Conservation (phyloP, 78 protist genomes). For the Dictyostelium purpureum region DNA sequence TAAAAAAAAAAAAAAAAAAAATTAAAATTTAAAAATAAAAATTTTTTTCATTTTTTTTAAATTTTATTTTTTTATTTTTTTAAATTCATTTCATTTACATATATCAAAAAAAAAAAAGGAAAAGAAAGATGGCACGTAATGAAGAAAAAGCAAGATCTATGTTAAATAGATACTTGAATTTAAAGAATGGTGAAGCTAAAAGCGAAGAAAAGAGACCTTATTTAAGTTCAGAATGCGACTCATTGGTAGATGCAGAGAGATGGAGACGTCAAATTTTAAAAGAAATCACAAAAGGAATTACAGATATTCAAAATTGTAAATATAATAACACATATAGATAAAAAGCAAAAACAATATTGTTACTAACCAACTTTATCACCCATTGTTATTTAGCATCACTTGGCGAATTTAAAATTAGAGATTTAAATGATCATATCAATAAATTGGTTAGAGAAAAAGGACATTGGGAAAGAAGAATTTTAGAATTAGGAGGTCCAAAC, state of each 20-base stretch:
- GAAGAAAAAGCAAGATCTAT: slow-evolving; percentile 96
- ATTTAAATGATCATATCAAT: slow-evolving; percentile 97
- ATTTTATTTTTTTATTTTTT: neutral
- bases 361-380: neutral
- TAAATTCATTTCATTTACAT: neutral
- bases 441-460: slow-evolving; percentile 89
- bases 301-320: slow-evolving; percentile 92
- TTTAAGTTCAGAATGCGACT: slow-evolving; percentile 77
- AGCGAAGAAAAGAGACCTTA: slow-evolving; percentile 77
- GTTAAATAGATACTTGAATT: slow-evolving; percentile 89
- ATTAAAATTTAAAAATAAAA: neutral
- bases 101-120: neutral
- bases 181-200: slow-evolving; percentile 53
- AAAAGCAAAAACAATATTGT: neutral
- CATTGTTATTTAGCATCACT: slow-evolving; percentile 64
- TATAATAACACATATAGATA: neutral
- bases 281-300: slow-evolving; percentile 88
- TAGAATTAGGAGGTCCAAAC: slow-evolving; percentile 95
- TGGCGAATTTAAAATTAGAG: slow-evolving; percentile 94
- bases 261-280: slow-evolving; percentile 90
- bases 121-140: slow-evolving; percentile 93
- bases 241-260: slow-evolving; percentile 85
- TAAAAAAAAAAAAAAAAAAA: neutral
- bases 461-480: slow-evolving; percentile 96
- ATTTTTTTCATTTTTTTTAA: neutral